Base-by-base conservation (phyloP, 202 grass and related monocot genomes). In the Brachypodium distachyon region DNA sequence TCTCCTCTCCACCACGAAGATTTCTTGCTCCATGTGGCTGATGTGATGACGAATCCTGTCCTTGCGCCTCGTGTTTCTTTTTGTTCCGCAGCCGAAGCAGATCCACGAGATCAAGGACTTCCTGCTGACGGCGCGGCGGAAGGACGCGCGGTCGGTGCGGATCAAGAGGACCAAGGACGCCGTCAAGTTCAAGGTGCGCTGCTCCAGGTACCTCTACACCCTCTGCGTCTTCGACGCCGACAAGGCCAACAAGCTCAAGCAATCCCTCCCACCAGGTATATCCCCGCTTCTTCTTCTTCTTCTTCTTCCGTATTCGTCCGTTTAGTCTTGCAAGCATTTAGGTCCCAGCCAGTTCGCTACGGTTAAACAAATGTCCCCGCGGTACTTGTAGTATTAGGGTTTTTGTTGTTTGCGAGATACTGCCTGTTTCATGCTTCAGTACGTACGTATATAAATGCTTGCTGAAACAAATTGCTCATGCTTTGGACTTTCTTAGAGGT, bases 21-120 rank as follows among this genome's bases (percentile, higher is more conserved):
- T 18, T 7, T 40, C 22, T 56, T n/a, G n/a, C n/a, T 36, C 22
- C 34, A 22, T 40, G 14, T 18, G 16, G 41, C 6, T 14, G 31
- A 1, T 6, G 11, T 33, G 12, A 4, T 42, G 37, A 40, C 29
- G 49, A 68, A 7, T 67, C 18, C 12, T 31, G 12, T 14, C 61
- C 38, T 61, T 22, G 61, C 9, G 10, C 28, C 13, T 48, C 26
- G 6, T 72, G 26, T 3, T 4, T 47, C 13, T 41, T 4, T 7
- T 31, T 21, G 0, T 9, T 8, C 23, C 76, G 27, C 79, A 96
- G 92, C 89, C 92, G 83, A 96, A 89, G 89, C 80, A 96, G 80
- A 96, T 96, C 73, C 83, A 87, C 72, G 92, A 96, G 89, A 96
- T 96, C 70, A 96, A 96, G 89, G 92, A 89, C 76, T 96, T 96